Conservation (phyloP, 192 early-diverging fungal genomes). For the Umbelopsis sp. region DNA sequence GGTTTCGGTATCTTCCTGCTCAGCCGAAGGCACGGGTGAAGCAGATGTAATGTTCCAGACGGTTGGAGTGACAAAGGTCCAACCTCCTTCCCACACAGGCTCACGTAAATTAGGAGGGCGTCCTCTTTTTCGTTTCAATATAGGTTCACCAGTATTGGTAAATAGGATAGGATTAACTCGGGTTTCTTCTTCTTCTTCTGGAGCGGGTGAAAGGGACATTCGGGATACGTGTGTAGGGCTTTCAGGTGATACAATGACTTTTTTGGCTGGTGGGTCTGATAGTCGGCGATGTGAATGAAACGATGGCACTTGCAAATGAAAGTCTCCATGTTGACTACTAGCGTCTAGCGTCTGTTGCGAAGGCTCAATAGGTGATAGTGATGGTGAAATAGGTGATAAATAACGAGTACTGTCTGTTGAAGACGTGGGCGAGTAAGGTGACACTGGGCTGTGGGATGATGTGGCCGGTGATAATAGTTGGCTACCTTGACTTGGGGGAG, state of each 20-base stretch:
- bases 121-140: constrained; percentile 26
- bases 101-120: constrained; percentile 25
- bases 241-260: neutral
- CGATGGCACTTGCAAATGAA: constrained; percentile 15
- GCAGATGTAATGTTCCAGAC: constrained; percentile 32
- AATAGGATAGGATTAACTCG: constrained; percentile 23
- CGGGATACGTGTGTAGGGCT: neutral
- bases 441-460: constrained; percentile 3
- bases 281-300: neutral
- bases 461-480: constrained; percentile 3
- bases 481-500: neutral
- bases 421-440: neutral
- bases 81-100: constrained; percentile 31
- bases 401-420: neutral
- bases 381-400: constrained; percentile 1
- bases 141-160: constrained; percentile 21
- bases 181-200: neutral
- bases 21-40: neutral
- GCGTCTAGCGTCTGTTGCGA: neutral
- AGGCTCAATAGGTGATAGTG: constrained; percentile 11
- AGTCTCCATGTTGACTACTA: neutral
- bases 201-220: neutral
- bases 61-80: constrained; percentile 40
- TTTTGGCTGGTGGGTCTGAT: neutral
- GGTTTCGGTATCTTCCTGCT: constrained; percentile 9